phyloP scores from a whole-genome alignment of 2,329 filamentous ascomycete species.

The Lecanoromycetidae sp. region DNA sequence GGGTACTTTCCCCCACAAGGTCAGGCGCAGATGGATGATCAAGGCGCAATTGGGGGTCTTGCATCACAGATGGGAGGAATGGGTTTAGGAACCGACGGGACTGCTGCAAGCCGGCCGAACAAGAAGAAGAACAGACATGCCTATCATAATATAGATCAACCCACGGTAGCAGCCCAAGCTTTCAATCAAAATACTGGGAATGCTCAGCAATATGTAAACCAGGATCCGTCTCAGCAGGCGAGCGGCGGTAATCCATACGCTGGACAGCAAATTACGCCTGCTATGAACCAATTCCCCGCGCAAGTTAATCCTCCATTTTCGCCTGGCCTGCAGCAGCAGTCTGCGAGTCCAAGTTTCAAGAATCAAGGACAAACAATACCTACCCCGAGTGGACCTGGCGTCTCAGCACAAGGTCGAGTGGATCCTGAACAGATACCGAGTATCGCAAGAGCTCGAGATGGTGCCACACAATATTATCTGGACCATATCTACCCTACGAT shows the following conservation, averaged over 20 bases:
- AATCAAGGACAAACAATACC: slow-evolving; percentile 21
- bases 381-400: slow-evolving; percentile 31
- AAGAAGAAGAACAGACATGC: slow-evolving; percentile 95
- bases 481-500: slow-evolving; percentile 88
- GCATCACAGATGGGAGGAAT: slow-evolving; percentile 65
- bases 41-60: slow-evolving; percentile 30
- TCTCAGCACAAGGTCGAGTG: slow-evolving; percentile 60
- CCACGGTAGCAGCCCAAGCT: slow-evolving; percentile 52
- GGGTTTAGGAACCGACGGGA: slow-evolving; percentile 47
- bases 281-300: slow-evolving; percentile 51
- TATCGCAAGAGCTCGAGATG: slow-evolving; percentile 72
- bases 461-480: slow-evolving; percentile 70
- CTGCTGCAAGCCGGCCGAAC: slow-evolving; percentile 36
- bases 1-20: slow-evolving; percentile 14
- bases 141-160: slow-evolving; percentile 71
- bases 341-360: slow-evolving; percentile 29
- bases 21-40: slow-evolving; percentile 17
- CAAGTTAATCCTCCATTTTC: slow-evolving; percentile 43
- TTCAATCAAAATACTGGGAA: slow-evolving; percentile 51
- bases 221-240: slow-evolving; percentile 29
- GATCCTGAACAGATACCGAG: slow-evolving; percentile 90
- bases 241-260: slow-evolving; percentile 27
- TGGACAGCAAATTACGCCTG: slow-evolving; percentile 32
- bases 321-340: slow-evolving; percentile 31
- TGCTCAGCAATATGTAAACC: slow-evolving; percentile 49